A percentile compares a stretch with the other conserved stretches of the same genome.
Conservation (phyloP, 1,139 yeast genomes). For the Kluyveromyces sp. region DNA sequence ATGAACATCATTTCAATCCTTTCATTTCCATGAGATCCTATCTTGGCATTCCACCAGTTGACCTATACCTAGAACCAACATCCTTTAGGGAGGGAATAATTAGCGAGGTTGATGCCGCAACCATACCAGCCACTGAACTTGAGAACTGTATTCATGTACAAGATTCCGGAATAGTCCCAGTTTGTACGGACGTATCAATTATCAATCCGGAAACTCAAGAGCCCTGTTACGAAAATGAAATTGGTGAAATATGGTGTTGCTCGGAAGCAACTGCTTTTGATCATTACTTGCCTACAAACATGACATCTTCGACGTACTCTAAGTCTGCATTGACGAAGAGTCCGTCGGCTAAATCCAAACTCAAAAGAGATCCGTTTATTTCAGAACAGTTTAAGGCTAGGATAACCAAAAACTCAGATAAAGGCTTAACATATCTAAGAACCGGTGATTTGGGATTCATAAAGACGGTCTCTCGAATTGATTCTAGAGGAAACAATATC, state of each 20-base stretch:
- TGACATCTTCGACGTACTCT: slow-evolving; percentile 2
- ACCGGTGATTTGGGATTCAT: slow-evolving; percentile 94
- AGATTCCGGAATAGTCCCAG: slow-evolving; percentile 95
- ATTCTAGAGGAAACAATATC: slow-evolving; percentile 38
- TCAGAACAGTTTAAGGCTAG: slow-evolving; percentile 49
- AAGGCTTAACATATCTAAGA: slow-evolving; percentile 61
- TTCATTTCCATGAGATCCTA: slow-evolving; percentile 73
- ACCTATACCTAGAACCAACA: slow-evolving; percentile 77
- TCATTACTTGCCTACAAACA: slow-evolving; percentile 44
- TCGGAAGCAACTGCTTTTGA: slow-evolving; percentile 74
- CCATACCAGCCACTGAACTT: slow-evolving; percentile 47
- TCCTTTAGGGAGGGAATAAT: slow-evolving; percentile 85
- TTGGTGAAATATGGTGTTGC: slow-evolving; percentile 95
- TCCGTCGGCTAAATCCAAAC: slow-evolving; percentile 11
- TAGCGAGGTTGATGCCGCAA: slow-evolving; percentile 68
- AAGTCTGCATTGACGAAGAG: slow-evolving; percentile 7
- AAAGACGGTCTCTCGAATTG: slow-evolving; percentile 54
- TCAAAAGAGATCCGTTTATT: slow-evolving; percentile 34
- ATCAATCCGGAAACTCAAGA: slow-evolving; percentile 87
- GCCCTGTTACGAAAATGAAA: slow-evolving; percentile 85
- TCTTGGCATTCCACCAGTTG: slow-evolving; percentile 83
- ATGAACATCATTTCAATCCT: slow-evolving; percentile 75
- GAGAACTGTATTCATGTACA: slow-evolving; percentile 51
- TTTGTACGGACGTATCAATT: slow-evolving; percentile 86
- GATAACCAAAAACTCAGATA: slow-evolving; percentile 48